These are phyloP conservation scores for Coleophoma crateriformis DNA, from an alignment of 2,329 filamentous ascomycete species.

Conservation along the genomic window DNA sequence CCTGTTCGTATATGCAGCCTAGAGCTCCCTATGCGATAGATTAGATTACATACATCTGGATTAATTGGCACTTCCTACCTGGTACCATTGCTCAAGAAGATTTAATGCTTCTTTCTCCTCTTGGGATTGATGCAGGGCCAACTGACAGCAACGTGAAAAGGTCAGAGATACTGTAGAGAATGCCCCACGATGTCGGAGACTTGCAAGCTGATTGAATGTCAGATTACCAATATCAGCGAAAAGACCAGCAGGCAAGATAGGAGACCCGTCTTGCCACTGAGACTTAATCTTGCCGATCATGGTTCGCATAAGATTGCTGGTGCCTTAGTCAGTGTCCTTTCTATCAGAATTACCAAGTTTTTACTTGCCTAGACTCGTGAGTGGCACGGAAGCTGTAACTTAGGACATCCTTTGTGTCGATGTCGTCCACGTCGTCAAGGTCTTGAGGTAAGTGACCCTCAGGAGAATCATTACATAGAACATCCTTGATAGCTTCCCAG, in stretches of 20 bases:
- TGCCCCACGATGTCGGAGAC: slow-evolving; percentile 81
- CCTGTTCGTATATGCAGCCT: slow-evolving; percentile 66
- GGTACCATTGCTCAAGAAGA: slow-evolving; percentile 63
- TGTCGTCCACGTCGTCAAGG: slow-evolving; percentile 62
- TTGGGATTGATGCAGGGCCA: slow-evolving; percentile 48
- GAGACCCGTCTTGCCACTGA: slow-evolving; percentile 31
- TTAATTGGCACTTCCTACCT: slow-evolving; percentile 36
- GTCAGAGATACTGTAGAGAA: slow-evolving; percentile 91
- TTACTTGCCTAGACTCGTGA: slow-evolving; percentile 78
- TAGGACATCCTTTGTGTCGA: slow-evolving; percentile 81
- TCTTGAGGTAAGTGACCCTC: slow-evolving; percentile 82
- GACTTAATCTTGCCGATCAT: slow-evolving; percentile 51
- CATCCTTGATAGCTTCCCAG: slow-evolving; percentile 69
- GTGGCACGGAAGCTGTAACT: slow-evolving; percentile 94
- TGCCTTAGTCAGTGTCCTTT: slow-evolving; percentile 4
- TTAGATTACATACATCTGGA: slow-evolving; percentile 10
- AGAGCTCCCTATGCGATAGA: slow-evolving; percentile 48
- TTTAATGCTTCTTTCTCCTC: slow-evolving; percentile 11
- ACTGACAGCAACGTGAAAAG: slow-evolving; percentile 73
- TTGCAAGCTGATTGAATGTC: slow-evolving; percentile 77
- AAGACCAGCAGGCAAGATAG: slow-evolving; percentile 44
- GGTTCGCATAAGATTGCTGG: slow-evolving; percentile 64
- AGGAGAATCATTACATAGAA: slow-evolving; percentile 90
- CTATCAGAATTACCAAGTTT: too few species aligned
- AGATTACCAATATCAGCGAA: slow-evolving; percentile 66